Evolutionary conservation across 2,329 filamentous ascomycete genomes (phyloP).

Genomic region (Leptographium wingfieldii): DNA sequence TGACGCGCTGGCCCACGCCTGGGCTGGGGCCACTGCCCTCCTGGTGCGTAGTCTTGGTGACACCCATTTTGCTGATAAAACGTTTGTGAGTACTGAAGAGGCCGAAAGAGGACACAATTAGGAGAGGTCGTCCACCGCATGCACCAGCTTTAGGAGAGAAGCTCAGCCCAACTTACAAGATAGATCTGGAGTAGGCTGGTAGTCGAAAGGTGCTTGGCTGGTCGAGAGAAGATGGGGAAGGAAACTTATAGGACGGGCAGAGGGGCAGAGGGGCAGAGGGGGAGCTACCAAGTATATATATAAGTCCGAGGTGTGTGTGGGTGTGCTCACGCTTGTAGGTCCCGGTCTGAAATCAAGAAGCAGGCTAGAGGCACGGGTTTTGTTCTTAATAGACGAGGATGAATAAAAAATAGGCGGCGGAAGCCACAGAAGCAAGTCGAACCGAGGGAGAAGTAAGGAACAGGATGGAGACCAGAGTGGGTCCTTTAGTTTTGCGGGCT

Average conservation of each 20-base stretch:
- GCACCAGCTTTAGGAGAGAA: neutral
- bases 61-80: constrained; percentile 48
- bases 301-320: neutral
- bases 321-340: neutral
- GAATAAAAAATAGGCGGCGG: neutral
- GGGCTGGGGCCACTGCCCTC: constrained; percentile 54
- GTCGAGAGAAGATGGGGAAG: neutral
- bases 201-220: neutral
- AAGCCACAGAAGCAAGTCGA: neutral
- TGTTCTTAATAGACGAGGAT: neutral
- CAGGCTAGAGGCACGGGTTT: neutral
- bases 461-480: neutral
- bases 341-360: neutral
- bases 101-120: neutral
- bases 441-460: neutral
- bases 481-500: neutral
- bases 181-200: neutral
- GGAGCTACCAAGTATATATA: constrained; percentile 1
- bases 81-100: neutral
- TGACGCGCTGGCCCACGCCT: constrained; percentile 55
- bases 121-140: neutral
- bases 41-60: constrained; percentile 52
- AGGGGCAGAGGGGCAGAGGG: neutral
- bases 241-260: neutral
- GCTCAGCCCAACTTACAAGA: neutral